These are phyloP conservation scores for Psilocybe sp. DNA, from an alignment of 768 basidiomycete species.

Conservation along the genomic window DNA sequence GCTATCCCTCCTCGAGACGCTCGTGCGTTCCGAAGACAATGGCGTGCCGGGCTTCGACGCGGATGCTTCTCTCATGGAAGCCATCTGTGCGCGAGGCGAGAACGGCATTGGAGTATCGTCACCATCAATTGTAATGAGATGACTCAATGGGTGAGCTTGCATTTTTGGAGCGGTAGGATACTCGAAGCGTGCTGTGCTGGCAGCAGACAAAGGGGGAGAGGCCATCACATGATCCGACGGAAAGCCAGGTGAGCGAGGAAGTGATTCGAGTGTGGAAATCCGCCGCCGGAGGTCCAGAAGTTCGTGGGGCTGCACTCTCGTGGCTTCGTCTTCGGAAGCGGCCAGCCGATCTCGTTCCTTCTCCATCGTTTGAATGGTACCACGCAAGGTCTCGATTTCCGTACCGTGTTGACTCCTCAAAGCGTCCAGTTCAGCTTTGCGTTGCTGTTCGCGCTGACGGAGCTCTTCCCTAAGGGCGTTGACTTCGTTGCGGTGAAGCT, in stretches of 20 bases:
- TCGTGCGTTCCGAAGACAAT: constrained; percentile 4
- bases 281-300: constrained; percentile 14
- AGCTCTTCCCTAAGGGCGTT: constrained; percentile 9
- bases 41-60: constrained; percentile 13
- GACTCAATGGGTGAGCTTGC: constrained; percentile 10
- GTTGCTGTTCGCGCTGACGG: background rate
- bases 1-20: constrained; percentile 4
- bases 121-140: constrained; percentile 10
- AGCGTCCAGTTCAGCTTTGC: constrained; percentile 7
- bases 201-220: constrained; percentile 4
- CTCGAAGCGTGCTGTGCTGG: constrained; percentile 2
- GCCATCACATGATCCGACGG: background rate
- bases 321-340: constrained; percentile 2
- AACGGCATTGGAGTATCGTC: constrained; percentile 3
- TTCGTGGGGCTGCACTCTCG: constrained; percentile 5
- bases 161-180: background rate
- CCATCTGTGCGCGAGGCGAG: constrained; percentile 1
- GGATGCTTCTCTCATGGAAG: constrained; percentile 8
- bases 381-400: constrained; percentile 7
- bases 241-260: background rate
- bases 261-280: constrained; percentile 10
- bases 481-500: constrained; percentile 7
- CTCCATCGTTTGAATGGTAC: constrained; percentile 4
- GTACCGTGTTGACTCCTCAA: constrained; percentile 9
- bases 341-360: constrained; percentile 6